Evolutionary conservation across 305 asterid species (phyloP).

Genomic region (Striga hermonthica): DNA sequence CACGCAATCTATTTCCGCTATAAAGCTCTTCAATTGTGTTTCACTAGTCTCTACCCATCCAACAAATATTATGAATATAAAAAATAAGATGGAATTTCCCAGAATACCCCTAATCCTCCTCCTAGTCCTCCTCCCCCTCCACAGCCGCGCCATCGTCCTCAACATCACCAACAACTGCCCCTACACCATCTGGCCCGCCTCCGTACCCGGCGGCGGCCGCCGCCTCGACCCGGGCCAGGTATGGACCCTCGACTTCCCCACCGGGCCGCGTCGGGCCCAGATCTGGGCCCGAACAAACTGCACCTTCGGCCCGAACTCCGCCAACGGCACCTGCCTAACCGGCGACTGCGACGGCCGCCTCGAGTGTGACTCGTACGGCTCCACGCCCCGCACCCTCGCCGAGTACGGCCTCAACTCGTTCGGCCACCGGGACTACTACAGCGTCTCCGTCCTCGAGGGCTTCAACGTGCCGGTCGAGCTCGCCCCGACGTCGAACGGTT

Average conservation of each 20-base stretch:
- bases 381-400: slow-evolving; percentile 39
- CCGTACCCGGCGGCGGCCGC: slow-evolving; percentile 49
- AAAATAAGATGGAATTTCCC: slow-evolving; percentile 5
- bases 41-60: not conserved
- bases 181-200: slow-evolving; percentile 47
- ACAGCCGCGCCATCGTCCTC: slow-evolving; percentile 35
- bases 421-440: slow-evolving; percentile 38
- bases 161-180: slow-evolving; percentile 44
- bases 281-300: slow-evolving; percentile 56
- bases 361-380: slow-evolving; percentile 34
- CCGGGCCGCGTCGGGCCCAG: slow-evolving; percentile 32
- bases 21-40: slow-evolving; percentile 7
- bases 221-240: slow-evolving; percentile 39
- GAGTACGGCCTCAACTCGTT: slow-evolving; percentile 46
- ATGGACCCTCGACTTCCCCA: slow-evolving; percentile 35
- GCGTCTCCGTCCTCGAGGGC: slow-evolving; percentile 40
- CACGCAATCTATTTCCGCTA: slow-evolving; percentile 28
- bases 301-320: slow-evolving; percentile 38
- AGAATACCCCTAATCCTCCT: slow-evolving; percentile 12
- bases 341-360: slow-evolving; percentile 51
- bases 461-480: slow-evolving; percentile 42
- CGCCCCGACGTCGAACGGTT: slow-evolving; percentile 40
- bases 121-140: slow-evolving; percentile 30
- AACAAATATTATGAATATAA: not conserved
- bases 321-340: slow-evolving; percentile 44